Conservation (phyloP, 2,329 filamentous ascomycete species). For the Talaromyces albobiverticillius region DNA sequence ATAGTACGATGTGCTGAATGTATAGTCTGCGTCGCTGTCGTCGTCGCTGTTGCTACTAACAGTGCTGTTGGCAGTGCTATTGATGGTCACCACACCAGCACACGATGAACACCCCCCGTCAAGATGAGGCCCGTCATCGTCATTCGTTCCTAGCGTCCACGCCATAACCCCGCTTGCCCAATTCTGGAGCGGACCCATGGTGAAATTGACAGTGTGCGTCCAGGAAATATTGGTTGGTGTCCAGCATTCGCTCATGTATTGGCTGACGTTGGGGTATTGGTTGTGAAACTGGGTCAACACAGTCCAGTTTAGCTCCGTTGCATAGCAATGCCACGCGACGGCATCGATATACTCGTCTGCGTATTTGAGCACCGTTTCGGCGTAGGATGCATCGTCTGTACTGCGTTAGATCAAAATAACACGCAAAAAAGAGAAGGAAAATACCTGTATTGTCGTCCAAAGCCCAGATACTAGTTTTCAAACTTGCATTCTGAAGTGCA, state of each 20-base stretch:
- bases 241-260: slow-evolving; percentile 43
- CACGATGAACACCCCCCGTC: slow-evolving; percentile 28
- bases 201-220: slow-evolving; percentile 27
- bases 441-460: slow-evolving; percentile 39
- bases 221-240: slow-evolving; percentile 25
- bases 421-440: background rate
- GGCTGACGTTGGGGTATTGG: slow-evolving; percentile 29
- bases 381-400: slow-evolving; percentile 31
- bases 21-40: slow-evolving; percentile 30
- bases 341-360: slow-evolving; percentile 28
- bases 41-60: slow-evolving; percentile 26
- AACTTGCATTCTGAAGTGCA: slow-evolving; percentile 23
- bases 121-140: slow-evolving; percentile 26
- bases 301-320: slow-evolving; percentile 30
- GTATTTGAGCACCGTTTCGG: slow-evolving; percentile 30
- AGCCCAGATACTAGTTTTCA: slow-evolving; percentile 29
- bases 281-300: slow-evolving; percentile 36
- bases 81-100: slow-evolving; percentile 25
- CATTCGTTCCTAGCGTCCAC: slow-evolving; percentile 30
- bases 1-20: slow-evolving; percentile 51
- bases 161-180: slow-evolving; percentile 28
- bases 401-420: background rate
- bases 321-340: slow-evolving; percentile 42
- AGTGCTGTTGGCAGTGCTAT: background rate
- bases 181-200: slow-evolving; percentile 29